Percentiles rank a stretch among this genome's conserved stretches.
Conservation (phyloP, 768 basidiomycete species). For the Fibroporia radiculosa region DNA sequence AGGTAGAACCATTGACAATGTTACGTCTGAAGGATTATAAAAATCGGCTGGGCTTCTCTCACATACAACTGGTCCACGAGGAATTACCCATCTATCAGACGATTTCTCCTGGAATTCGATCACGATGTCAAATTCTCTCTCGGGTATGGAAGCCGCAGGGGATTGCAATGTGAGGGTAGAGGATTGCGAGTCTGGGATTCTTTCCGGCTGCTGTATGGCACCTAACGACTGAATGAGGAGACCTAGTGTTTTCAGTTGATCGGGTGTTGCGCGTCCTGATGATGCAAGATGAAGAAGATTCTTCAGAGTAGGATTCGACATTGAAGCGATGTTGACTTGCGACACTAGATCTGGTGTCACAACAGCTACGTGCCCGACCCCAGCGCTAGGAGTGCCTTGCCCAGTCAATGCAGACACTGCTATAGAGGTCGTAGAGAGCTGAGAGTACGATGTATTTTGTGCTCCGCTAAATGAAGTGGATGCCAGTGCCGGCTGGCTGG, state of each 20-base stretch:
- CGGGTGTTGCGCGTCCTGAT: constrained; percentile 49
- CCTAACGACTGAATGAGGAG: constrained; percentile 67
- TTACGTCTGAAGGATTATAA: constrained; percentile 6
- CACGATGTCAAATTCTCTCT: constrained; percentile 51
- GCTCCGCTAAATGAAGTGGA: background rate
- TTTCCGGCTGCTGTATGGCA: constrained; percentile 13
- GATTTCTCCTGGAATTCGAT: constrained; percentile 61
- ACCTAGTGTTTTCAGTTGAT: constrained; percentile 61
- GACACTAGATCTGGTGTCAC: constrained; percentile 52
- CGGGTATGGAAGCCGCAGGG: background rate
- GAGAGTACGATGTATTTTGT: constrained; percentile 8
- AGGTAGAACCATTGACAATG: constrained; percentile 31
- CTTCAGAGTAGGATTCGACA: constrained; percentile 59
- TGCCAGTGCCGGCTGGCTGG: background rate
- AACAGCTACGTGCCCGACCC: background rate
- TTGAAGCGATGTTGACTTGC: constrained; percentile 60
- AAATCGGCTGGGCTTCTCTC: too few relatives aligned
- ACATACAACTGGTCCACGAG: constrained; percentile 48
- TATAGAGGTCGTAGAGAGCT: background rate
- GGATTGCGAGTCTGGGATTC: background rate
- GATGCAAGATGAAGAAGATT: constrained; percentile 61
- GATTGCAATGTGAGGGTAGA: background rate
- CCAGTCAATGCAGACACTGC: constrained; percentile 1
- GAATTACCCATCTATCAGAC: constrained; percentile 60
- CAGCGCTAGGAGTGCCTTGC: too few relatives aligned